phyloP scores from a whole-genome alignment of 257 asterid species.

The Plectranthus barbatus region DNA sequence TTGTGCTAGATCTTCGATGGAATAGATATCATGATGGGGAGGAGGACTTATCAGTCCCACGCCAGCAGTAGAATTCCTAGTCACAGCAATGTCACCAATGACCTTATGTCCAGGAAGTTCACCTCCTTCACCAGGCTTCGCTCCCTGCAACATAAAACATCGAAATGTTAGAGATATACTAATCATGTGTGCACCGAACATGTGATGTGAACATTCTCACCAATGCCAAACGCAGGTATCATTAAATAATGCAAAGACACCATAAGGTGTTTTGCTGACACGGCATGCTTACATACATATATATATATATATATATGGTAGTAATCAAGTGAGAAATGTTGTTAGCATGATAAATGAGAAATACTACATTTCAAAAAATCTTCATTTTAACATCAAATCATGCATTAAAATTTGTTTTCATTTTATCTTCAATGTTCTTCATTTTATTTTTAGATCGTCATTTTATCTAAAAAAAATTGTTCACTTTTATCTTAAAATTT shows the following conservation, averaged over 20 bases:
- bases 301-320: too few species aligned
- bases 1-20: constrained; percentile 98
- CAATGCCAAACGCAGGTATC: constrained; percentile 49
- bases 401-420: too few species aligned
- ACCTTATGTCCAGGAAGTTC: constrained; percentile 99
- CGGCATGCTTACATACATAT: too few species aligned
- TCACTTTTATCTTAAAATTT: too few species aligned
- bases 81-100: constrained; percentile 93
- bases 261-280: constrained; percentile 47
- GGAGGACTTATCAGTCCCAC: constrained; percentile 99
- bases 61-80: constrained; percentile 97
- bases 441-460: too few species aligned
- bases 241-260: constrained; percentile 55
- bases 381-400: too few species aligned
- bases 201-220: constrained; percentile 30
- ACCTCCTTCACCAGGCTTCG: constrained; percentile 99
- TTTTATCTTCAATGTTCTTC: too few species aligned
- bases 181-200: constrained; percentile 9
- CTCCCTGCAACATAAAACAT: constrained; percentile 63
- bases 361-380: too few species aligned
- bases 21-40: constrained; percentile 97
- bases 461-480: too few species aligned
- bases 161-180: constrained; percentile 16
- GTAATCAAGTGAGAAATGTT: too few species aligned
- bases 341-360: too few species aligned